Evolutionary conservation across 129 eudicot genomes (phyloP).

Genomic region (Centrapalus pauciflorus): DNA sequence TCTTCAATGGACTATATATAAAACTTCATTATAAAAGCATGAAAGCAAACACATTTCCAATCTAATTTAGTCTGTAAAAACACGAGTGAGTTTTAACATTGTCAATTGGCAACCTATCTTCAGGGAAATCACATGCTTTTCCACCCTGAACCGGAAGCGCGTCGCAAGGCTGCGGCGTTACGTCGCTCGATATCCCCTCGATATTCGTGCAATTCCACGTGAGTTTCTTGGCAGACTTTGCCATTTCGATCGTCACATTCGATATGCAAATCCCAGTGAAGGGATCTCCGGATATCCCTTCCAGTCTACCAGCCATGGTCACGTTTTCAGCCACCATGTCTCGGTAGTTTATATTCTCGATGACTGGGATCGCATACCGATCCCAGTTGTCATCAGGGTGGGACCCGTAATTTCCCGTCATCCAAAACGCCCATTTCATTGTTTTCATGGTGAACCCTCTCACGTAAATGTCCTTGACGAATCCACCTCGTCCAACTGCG

Average conservation of each 20-base stretch:
- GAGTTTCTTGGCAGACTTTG: conserved; percentile 52
- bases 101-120: conserved; percentile 57
- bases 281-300: conserved; percentile 72
- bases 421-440: conserved; percentile 87
- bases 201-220: conserved; percentile 77
- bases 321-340: conserved; percentile 82
- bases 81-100: conserved; percentile 51
- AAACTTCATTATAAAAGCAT: conserved; percentile 6
- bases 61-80: conserved; percentile 40
- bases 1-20: not conserved
- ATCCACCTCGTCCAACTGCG: conserved; percentile 69
- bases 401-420: conserved; percentile 82
- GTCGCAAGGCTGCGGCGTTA: conserved; percentile 66
- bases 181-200: conserved; percentile 69
- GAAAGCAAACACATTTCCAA: conserved; percentile 18
- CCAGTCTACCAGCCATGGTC: conserved; percentile 73
- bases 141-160: conserved; percentile 45
- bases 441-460: conserved; percentile 59
- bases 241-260: conserved; percentile 66
- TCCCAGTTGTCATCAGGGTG: conserved; percentile 71
- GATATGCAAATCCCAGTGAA: conserved; percentile 86
- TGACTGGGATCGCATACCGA: conserved; percentile 59
- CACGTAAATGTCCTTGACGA: conserved; percentile 63
- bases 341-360: conserved; percentile 60
- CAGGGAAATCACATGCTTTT: conserved; percentile 52